phyloP scores from a whole-genome alignment of 306 rosid species.

The Cucumis melo region DNA sequence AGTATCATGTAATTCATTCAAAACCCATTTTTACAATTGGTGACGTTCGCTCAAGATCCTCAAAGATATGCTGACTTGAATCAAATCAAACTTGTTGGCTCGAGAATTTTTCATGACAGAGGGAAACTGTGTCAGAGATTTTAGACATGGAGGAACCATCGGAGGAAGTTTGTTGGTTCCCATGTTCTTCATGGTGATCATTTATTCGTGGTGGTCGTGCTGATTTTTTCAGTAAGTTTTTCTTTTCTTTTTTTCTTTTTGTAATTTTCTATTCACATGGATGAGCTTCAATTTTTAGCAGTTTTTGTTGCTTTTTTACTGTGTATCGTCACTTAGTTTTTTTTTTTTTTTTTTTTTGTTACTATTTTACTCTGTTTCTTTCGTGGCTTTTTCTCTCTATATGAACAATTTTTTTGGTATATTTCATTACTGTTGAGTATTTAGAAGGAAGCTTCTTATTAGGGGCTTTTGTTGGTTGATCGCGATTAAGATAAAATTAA shows the following conservation, averaged over 20 bases:
- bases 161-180: neutral
- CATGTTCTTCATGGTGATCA: neutral
- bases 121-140: neutral
- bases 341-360: neutral
- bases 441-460: slow-evolving; percentile 12
- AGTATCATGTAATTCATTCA: slow-evolving; percentile 57
- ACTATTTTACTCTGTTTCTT: neutral
- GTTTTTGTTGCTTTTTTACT: neutral
- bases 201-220: neutral
- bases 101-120: slow-evolving; percentile 1
- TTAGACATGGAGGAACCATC: neutral
- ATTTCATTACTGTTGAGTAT: neutral
- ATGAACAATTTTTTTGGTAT: slow-evolving; percentile 4
- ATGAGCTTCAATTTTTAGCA: neutral
- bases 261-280: neutral
- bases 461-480: slow-evolving; percentile 1
- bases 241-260: neutral
- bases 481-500: neutral
- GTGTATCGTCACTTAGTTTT: neutral
- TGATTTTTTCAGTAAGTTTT: slow-evolving; percentile 3
- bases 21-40: slow-evolving; percentile 17
- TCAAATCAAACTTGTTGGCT: neutral
- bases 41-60: slow-evolving; percentile 18
- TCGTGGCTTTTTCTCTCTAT: neutral
- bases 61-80: slow-evolving; percentile 8